phyloP scores from a whole-genome alignment of 2,329 filamentous ascomycete genomes.

The Trichoderma sp. region DNA sequence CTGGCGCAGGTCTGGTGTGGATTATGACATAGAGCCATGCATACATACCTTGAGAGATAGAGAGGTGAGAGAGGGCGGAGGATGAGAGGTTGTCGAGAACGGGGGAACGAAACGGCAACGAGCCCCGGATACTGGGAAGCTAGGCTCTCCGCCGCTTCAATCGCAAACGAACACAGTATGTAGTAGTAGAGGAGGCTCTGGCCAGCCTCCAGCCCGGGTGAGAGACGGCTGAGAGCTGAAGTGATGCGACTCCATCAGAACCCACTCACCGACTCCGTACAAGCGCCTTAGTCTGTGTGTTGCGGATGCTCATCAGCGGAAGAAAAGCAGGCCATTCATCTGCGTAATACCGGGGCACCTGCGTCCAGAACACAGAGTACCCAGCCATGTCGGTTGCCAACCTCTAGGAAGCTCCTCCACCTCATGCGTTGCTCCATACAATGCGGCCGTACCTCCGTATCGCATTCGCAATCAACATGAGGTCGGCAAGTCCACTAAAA shows the following conservation, averaged over 20 bases:
- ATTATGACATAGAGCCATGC: slow-evolving; percentile 8
- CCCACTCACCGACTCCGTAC: slow-evolving; percentile 18
- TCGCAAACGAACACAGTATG: not conserved
- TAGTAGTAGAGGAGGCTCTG: not conserved
- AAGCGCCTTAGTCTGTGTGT: slow-evolving; percentile 7
- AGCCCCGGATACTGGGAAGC: not conserved
- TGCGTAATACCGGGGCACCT: slow-evolving; percentile 1
- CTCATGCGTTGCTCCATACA: slow-evolving; percentile 14
- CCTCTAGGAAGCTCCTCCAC: not conserved
- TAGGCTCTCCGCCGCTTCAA: not conserved
- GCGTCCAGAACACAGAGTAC: slow-evolving; percentile 2
- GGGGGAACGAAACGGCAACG: not conserved
- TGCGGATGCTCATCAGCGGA: slow-evolving; percentile 14
- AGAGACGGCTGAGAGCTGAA: slow-evolving; percentile 19
- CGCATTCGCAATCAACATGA: slow-evolving; percentile 20
- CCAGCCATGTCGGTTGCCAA: not conserved
- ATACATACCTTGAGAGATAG: too few relatives aligned
- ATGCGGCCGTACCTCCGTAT: not conserved
- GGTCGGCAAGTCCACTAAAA: slow-evolving; percentile 16
- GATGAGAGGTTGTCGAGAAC: not conserved
- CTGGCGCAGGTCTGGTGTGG: slow-evolving; percentile 6
- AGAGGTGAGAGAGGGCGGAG: not conserved
- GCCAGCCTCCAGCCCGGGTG: not conserved
- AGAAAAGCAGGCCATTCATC: slow-evolving; percentile 10
- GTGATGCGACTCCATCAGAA: slow-evolving; percentile 10